Evolutionary conservation across 1,284 basidiomycete species (phyloP).

Genomic region (Phellopilus nigrolimitatus): DNA sequence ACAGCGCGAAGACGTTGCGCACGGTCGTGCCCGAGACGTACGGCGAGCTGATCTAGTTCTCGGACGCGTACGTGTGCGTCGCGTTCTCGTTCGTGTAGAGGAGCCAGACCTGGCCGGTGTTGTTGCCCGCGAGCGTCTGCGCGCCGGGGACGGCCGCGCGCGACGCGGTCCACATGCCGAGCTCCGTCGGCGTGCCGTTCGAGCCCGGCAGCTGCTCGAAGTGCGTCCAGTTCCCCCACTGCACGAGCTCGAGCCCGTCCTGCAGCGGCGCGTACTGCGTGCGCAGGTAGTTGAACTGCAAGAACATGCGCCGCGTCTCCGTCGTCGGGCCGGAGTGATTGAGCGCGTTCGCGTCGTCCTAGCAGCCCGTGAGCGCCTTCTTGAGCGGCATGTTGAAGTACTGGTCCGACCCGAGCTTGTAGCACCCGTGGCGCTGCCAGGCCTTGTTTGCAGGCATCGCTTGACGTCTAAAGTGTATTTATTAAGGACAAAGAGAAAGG

Average conservation of each 20-base stretch:
- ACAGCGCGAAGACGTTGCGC: slow-evolving; percentile 78
- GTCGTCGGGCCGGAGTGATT: slow-evolving; percentile 91
- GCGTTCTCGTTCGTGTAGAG: slow-evolving; percentile 81
- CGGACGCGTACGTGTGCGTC: slow-evolving; percentile 57
- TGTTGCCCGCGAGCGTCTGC: slow-evolving; percentile 54
- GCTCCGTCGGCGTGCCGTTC: slow-evolving; percentile 71
- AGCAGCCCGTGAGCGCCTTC: slow-evolving; percentile 71
- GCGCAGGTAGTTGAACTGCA: slow-evolving; percentile 71
- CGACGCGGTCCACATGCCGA: slow-evolving; percentile 81
- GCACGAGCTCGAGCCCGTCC: slow-evolving; percentile 79
- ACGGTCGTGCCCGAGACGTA: slow-evolving; percentile 57
- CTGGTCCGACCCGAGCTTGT: slow-evolving; percentile 80
- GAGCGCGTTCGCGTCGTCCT: slow-evolving; percentile 83
- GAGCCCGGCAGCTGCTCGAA: slow-evolving; percentile 77
- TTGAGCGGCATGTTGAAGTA: slow-evolving; percentile 88
- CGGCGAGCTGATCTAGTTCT: slow-evolving; percentile 76
- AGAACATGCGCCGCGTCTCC: slow-evolving; percentile 66
- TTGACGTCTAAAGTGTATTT: slow-evolving; percentile 65
- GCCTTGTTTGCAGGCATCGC: slow-evolving; percentile 80
- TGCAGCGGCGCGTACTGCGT: slow-evolving; percentile 65
- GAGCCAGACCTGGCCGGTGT: slow-evolving; percentile 71
- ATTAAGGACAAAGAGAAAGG: slow-evolving; percentile 8
- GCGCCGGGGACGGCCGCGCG: slow-evolving; percentile 53
- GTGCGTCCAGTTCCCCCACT: slow-evolving; percentile 80
- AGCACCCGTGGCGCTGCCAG: slow-evolving; percentile 91